Percentiles rank a stretch among this genome's conserved stretches.
Evolutionary conservation across 2,329 filamentous ascomycete species (phyloP).

Genomic region (Tothia fuscella): DNA sequence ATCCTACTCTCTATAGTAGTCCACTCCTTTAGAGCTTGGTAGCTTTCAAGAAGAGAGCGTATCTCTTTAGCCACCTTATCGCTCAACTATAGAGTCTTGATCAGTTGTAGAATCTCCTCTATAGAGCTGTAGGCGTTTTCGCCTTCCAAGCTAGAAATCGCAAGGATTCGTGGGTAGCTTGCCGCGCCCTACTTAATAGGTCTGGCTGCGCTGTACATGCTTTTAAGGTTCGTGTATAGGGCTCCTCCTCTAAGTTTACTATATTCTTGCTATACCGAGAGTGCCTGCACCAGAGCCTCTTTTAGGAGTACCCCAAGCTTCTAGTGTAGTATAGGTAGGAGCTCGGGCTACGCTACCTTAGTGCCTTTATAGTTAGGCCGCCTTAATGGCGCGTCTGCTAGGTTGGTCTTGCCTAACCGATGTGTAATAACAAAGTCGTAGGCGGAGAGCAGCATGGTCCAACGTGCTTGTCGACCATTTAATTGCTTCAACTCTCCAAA

Average conservation of each 20-base stretch:
- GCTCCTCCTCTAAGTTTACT: background rate
- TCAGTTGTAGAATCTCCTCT: background rate
- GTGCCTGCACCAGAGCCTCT: background rate
- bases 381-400: conserved; percentile 14
- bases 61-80: background rate
- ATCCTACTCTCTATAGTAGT: background rate
- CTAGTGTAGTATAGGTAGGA: background rate
- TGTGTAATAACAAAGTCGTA: conserved; percentile 20
- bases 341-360: background rate
- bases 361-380: conserved; percentile 11
- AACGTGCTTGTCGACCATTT: conserved; percentile 18
- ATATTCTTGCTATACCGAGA: background rate
- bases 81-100: background rate
- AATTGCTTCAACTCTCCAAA: conserved; percentile 22
- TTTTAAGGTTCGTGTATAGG: background rate
- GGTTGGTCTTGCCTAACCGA: conserved; percentile 13
- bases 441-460: conserved; percentile 15
- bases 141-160: background rate
- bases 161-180: too few relatives aligned
- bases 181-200: too few relatives aligned
- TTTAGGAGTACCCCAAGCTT: background rate
- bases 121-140: background rate
- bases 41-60: too few relatives aligned
- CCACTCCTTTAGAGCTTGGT: background rate
- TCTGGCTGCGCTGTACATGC: background rate